These are phyloP conservation scores for Pythium apleroticum DNA, from an alignment of 352 stramenopile species.

Conservation along the genomic window DNA sequence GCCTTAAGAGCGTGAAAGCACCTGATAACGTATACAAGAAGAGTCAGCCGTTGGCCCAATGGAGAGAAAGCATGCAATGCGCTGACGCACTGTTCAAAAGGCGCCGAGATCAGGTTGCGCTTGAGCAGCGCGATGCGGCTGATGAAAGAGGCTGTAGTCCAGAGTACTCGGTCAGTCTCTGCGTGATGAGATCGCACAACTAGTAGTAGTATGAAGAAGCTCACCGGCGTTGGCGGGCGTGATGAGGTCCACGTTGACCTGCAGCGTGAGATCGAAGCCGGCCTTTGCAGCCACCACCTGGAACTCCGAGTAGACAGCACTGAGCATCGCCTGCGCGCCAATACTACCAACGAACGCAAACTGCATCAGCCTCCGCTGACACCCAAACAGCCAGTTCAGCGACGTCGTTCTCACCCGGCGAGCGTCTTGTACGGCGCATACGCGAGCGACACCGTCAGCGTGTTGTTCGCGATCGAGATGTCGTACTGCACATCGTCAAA, in stretches of 20 bases:
- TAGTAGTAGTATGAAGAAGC: not conserved
- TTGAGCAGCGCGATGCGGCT: slow-evolving; percentile 75
- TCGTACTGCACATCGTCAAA: slow-evolving; percentile 89
- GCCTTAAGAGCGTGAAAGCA: slow-evolving; percentile 79
- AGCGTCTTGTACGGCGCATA: slow-evolving; percentile 77
- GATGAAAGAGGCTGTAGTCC: slow-evolving; percentile 60
- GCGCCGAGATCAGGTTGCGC: slow-evolving; percentile 76
- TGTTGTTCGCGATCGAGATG: slow-evolving; percentile 68
- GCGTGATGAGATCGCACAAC: not conserved
- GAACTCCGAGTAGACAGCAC: slow-evolving; percentile 73
- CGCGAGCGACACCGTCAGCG: slow-evolving; percentile 70
- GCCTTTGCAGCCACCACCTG: slow-evolving; percentile 58
- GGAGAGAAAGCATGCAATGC: not conserved
- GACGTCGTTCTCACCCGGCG: slow-evolving; percentile 37
- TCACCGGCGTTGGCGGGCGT: slow-evolving; percentile 65
- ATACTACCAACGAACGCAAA: slow-evolving; percentile 34
- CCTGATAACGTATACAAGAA: slow-evolving; percentile 16
- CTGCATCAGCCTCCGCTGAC: not conserved
- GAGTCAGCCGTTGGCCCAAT: not conserved
- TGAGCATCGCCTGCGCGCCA: slow-evolving; percentile 70
- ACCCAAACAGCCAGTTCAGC: not conserved
- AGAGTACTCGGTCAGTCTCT: not conserved
- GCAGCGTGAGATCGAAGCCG: slow-evolving; percentile 78
- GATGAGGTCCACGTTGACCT: slow-evolving; percentile 78
- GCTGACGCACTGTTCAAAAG: slow-evolving; percentile 63